Percentiles rank a stretch among this genome's conserved stretches.
Evolutionary conservation across 2,329 filamentous ascomycete genomes (phyloP).

Genomic region (Xenosphaeropsis pyriputrescens): DNA sequence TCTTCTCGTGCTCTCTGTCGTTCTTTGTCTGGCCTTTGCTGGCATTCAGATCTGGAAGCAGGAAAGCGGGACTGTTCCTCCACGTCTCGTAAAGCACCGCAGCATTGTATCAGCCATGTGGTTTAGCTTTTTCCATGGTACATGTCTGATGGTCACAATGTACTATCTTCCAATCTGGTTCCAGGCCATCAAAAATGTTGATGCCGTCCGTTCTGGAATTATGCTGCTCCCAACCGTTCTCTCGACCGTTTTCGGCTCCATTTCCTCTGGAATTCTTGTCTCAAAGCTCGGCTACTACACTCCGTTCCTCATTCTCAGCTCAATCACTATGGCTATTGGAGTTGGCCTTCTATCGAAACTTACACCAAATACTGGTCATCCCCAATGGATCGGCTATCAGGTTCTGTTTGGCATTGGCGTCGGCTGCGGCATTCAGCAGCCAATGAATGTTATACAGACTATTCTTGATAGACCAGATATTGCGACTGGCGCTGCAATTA

Average conservation of each 20-base stretch:
- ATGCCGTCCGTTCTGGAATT: conserved; percentile 21
- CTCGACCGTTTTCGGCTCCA: conserved; percentile 15
- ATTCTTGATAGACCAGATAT: conserved; percentile 17
- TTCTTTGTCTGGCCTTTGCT: conserved; percentile 15
- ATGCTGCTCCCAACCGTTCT: conserved; percentile 19
- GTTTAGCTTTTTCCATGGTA: conserved; percentile 17
- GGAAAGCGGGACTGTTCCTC: conserved; percentile 23
- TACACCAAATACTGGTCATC: conserved; percentile 14
- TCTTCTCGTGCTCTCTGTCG: conserved; percentile 16
- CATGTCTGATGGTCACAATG: conserved; percentile 19
- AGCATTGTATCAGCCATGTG: conserved; percentile 17
- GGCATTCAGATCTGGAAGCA: conserved; percentile 20
- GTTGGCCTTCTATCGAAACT: conserved; percentile 22
- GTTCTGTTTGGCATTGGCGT: conserved; percentile 5
- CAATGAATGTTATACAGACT: conserved; percentile 6
- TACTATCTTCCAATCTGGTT: conserved; percentile 29
- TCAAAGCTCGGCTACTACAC: conserved; percentile 16
- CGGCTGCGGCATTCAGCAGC: conserved; percentile 7
- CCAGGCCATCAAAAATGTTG: conserved; percentile 26
- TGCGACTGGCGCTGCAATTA: conserved; percentile 22
- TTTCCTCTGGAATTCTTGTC: conserved; percentile 16
- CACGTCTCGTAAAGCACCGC: conserved; percentile 22
- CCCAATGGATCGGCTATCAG: conserved; percentile 7
- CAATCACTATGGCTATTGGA: conserved; percentile 16
- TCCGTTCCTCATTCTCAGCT: conserved; percentile 2